A percentile compares a stretch with the other conserved stretches of the same genome.
Evolutionary conservation across 441 rosid genomes (phyloP).

Genomic region (Macaranga tanarius): DNA sequence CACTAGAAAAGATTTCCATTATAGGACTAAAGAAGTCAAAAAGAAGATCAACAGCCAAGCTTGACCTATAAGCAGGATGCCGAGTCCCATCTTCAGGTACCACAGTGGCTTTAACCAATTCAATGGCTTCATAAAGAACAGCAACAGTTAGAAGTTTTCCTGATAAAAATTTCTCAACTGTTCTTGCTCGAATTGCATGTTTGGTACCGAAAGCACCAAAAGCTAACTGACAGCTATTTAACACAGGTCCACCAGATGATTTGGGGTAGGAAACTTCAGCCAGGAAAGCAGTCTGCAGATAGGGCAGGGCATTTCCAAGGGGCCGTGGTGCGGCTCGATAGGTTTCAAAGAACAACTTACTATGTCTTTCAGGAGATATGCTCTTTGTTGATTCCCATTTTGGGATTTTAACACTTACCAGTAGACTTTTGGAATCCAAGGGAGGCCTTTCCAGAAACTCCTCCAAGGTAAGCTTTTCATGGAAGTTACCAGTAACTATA

Average conservation of each 20-base stretch:
- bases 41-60: conserved; percentile 76
- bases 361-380: conserved; percentile 29
- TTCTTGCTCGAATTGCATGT: conserved; percentile 61
- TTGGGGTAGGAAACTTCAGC: conserved; percentile 51
- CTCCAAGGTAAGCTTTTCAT: conserved; percentile 49
- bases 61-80: conserved; percentile 57
- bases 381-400: conserved; percentile 27
- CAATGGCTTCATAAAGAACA: conserved; percentile 60
- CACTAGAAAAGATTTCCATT: conserved; percentile 23
- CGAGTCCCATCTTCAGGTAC: conserved; percentile 53
- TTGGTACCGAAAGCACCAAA: conserved; percentile 85
- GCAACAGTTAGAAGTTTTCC: conserved; percentile 49
- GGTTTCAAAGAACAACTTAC: conserved; percentile 53
- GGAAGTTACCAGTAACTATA: conserved; percentile 32
- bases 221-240: conserved; percentile 54
- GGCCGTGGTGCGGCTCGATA: conserved; percentile 85
- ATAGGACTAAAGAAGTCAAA: conserved; percentile 62
- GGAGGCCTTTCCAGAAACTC: conserved; percentile 62
- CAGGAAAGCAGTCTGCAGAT: conserved; percentile 78
- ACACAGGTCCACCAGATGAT: conserved; percentile 32
- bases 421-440: conserved; percentile 47
- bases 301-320: conserved; percentile 70
- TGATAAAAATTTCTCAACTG: conserved; percentile 55
- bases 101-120: conserved; percentile 50
- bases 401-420: conserved; percentile 59